These are phyloP conservation scores for Catunica adiposa DNA, from an alignment of 2,329 filamentous ascomycete species.

Conservation along the genomic window DNA sequence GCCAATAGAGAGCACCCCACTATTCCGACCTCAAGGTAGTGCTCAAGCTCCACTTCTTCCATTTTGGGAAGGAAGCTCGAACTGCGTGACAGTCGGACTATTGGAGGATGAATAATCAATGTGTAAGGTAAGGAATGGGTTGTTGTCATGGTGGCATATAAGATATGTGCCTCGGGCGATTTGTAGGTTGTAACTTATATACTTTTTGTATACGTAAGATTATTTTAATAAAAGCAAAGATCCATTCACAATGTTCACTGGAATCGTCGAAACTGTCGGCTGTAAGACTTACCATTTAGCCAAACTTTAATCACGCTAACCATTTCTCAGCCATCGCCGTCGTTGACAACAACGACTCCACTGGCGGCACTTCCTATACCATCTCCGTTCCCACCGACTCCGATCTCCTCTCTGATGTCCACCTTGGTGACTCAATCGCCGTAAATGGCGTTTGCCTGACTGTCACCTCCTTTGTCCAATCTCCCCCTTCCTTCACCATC, in stretches of 20 bases:
- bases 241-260: slow-evolving; percentile 63
- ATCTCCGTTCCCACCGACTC: slow-evolving; percentile 53
- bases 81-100: no score
- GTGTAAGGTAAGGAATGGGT: background rate
- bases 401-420: slow-evolving; percentile 64
- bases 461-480: slow-evolving; percentile 42
- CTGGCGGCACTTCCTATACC: slow-evolving; percentile 78
- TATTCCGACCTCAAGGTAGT: background rate
- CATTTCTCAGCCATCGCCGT: slow-evolving; percentile 55
- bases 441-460: slow-evolving; percentile 95
- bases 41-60: background rate
- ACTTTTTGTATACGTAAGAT: no score
- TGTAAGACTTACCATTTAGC: slow-evolving; percentile 38
- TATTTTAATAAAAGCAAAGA: no score
- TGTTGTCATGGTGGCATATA: no score
- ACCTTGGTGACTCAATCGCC: slow-evolving; percentile 83
- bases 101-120: background rate
- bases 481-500: slow-evolving; percentile 55
- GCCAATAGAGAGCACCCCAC: background rate
- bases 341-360: slow-evolving; percentile 63
- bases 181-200: no score
- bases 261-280: slow-evolving; percentile 82
- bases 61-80: background rate
- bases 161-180: no score
- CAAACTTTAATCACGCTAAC: background rate